Conservation (phyloP, 768 basidiomycete genomes). For the Gautieria morchelliformis region DNA sequence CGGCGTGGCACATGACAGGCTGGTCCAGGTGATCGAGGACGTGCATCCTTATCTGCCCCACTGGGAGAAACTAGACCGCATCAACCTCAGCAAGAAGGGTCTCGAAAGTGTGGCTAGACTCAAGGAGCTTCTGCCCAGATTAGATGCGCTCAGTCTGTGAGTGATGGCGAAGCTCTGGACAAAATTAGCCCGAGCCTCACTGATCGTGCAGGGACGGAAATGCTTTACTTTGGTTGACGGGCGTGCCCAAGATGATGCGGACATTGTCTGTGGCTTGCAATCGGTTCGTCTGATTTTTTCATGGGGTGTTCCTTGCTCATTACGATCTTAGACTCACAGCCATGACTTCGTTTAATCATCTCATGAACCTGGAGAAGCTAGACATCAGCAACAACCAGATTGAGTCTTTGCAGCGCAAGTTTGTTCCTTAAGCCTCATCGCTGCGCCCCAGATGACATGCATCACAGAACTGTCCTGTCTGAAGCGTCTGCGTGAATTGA, state of each 20-base stretch:
- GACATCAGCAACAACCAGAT: conserved; percentile 88
- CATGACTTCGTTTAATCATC: conserved; percentile 81
- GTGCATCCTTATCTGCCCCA: conserved; percentile 89
- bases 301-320: conserved; percentile 7
- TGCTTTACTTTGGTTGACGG: conserved; percentile 71
- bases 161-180: conserved; percentile 21
- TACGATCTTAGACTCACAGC: conserved; percentile 54
- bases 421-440: background rate
- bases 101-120: conserved; percentile 74
- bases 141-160: conserved; percentile 70
- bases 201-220: conserved; percentile 52
- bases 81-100: conserved; percentile 67
- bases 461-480: conserved; percentile 72
- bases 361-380: conserved; percentile 77
- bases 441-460: conserved; percentile 6
- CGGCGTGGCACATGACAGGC: conserved; percentile 81
- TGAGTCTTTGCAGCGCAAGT: conserved; percentile 80
- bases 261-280: conserved; percentile 73
- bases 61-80: conserved; percentile 72
- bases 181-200: background rate
- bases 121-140: conserved; percentile 82
- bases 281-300: conserved; percentile 36
- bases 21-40: conserved; percentile 90
- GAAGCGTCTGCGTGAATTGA: conserved; percentile 78
- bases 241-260: conserved; percentile 61